A percentile compares a stretch with the other conserved stretches of the same genome.
Conservation (phyloP, 2,329 filamentous ascomycete species). For the Fragosphaeria purpurea region DNA sequence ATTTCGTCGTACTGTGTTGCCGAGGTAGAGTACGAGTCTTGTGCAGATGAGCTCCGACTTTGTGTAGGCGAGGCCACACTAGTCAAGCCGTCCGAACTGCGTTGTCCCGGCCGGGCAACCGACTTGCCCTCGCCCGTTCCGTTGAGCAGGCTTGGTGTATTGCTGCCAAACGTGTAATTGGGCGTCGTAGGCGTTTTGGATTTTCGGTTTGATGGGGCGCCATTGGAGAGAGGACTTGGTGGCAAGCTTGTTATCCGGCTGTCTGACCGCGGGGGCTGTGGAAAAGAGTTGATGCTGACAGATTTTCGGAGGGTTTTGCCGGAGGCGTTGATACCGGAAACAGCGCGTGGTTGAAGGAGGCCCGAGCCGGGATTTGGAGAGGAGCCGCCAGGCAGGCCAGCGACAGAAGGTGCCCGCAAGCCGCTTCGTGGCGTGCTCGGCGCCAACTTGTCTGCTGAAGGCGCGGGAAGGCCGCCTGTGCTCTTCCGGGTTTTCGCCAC, state of each 20-base stretch:
- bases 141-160: slow-evolving; percentile 67
- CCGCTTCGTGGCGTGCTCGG: slow-evolving; percentile 37
- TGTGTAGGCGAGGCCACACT: slow-evolving; percentile 75
- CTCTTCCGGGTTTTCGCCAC: slow-evolving; percentile 63
- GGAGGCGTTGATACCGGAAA: slow-evolving; percentile 45
- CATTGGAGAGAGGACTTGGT: slow-evolving; percentile 48
- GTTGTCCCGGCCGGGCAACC: slow-evolving; percentile 50
- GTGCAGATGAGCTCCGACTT: slow-evolving; percentile 83
- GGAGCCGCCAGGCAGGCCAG: slow-evolving; percentile 19
- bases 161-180: slow-evolving; percentile 37
- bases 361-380: slow-evolving; percentile 42
- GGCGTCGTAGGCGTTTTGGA: slow-evolving; percentile 46
- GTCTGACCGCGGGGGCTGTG: slow-evolving; percentile 69
- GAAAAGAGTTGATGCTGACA: slow-evolving; percentile 89
- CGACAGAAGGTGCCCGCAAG: slow-evolving; percentile 11
- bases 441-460: slow-evolving; percentile 43
- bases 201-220: slow-evolving; percentile 39
- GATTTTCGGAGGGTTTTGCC: slow-evolving; percentile 72
- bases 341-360: slow-evolving; percentile 45
- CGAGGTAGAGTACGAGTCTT: slow-evolving; percentile 85
- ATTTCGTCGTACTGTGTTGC: slow-evolving; percentile 77
- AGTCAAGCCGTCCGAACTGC: slow-evolving; percentile 64
- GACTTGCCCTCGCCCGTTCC: slow-evolving; percentile 69
- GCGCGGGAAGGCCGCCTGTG: slow-evolving; percentile 34
- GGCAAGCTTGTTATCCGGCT: slow-evolving; percentile 50